Evolutionary conservation across 345 rosid genomes (phyloP).

Genomic region (Syzygium oleosum): DNA sequence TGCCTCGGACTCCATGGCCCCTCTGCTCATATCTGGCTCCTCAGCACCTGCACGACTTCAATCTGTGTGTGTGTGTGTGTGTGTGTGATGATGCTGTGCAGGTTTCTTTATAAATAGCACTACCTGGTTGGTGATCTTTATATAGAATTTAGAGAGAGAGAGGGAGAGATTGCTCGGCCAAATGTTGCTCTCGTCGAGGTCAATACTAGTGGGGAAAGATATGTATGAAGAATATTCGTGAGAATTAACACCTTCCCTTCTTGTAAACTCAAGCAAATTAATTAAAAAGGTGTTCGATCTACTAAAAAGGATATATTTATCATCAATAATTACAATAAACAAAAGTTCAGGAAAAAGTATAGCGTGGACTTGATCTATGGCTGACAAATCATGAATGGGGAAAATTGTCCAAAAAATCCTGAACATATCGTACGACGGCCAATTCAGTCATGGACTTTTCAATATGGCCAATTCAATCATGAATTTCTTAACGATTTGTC

Average conservation of each 20-base stretch:
- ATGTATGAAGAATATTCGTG: background rate
- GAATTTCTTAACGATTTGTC: too few species aligned
- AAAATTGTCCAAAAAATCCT: too few species aligned
- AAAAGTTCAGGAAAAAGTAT: too few species aligned
- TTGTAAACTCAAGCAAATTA: background rate
- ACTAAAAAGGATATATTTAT: background rate
- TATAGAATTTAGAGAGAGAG: background rate
- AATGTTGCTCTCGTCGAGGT: background rate
- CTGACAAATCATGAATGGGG: too few species aligned
- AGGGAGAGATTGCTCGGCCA: background rate
- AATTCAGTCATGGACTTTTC: too few species aligned
- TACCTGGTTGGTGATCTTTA: background rate
- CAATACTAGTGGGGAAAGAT: background rate
- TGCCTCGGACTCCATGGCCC: background rate
- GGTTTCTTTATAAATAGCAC: background rate
- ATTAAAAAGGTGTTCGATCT: background rate
- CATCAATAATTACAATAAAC: background rate
- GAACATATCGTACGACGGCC: rapidly evolving
- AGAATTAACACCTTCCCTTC: background rate
- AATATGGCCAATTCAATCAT: too few species aligned
- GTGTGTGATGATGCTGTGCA: background rate
- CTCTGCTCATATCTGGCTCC: background rate
- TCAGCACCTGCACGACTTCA: too few species aligned
- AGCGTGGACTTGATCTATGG: background rate
- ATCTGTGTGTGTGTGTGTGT: too few species aligned